Base-by-base conservation (phyloP, 1,139 yeast species). In the Candida buenavistaensis region DNA sequence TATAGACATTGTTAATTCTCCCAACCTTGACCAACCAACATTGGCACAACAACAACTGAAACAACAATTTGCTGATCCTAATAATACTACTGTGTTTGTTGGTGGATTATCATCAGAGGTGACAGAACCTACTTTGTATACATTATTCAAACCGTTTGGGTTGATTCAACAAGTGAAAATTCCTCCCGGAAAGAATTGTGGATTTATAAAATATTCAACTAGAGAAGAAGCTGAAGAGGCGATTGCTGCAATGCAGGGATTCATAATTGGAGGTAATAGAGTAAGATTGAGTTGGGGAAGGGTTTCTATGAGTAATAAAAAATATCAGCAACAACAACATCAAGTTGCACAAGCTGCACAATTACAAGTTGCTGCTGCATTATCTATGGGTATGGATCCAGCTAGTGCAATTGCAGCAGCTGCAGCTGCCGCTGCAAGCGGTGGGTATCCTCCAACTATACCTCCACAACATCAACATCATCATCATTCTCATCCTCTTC, bases 171-270 rank as follows among this genome's bases (percentile, higher is more conserved):
- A 85, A 51, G 92, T 89, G 34, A 87, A 88, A 55, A 86, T 89
- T 33, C 96, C 96, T 7, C 81, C 83, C 4, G 96, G 96, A 11
- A 89, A 89, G 55, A 94, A 94, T 38, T 89, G 97, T 62, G 97
- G 96, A 2, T 90, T 89, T 64, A 90, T 89, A 38, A 94, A 86
- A 57, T 89, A 81, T 55, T 74, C 80, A 19, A 75, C 79, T 26
- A 72, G 95, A 39, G 82, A 80, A 44, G 85, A 88, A 45, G 97
- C 97, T 1, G 96, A 89, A 57, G 80, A 81, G 33, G 96, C 97
- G 10, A 88, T 89, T 46, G 78, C 83, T 28, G 86, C 86, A 35
- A 84, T 90, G 95, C 96, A 89, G 62, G 97, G 97, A 3, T 89
- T 82, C 53, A 81, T 89, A 23, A 82, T 90, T 51, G 94, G 89